phyloP scores from a whole-genome alignment of 768 basidiomycete species.

The Tulasnella sp. region DNA sequence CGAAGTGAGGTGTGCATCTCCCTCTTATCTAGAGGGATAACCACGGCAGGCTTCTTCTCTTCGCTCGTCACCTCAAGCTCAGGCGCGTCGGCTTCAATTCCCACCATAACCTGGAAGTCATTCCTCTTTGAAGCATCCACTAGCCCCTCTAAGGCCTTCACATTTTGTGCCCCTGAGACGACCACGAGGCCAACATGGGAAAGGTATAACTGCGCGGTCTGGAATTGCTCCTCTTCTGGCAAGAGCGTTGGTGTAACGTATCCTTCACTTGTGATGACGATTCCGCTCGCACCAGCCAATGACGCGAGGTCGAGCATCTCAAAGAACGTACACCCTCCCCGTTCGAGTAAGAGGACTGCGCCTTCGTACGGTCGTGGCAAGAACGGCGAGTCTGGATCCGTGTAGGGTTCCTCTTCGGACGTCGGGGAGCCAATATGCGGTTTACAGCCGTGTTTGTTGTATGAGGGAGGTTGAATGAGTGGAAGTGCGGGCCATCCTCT shows the following conservation, averaged over 20 bases:
- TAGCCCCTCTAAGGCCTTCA: conserved; percentile 41
- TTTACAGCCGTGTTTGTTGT: conserved; percentile 2
- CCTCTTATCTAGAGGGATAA: conserved; percentile 33
- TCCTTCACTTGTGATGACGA: background rate
- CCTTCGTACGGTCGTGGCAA: background rate
- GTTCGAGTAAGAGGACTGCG: background rate
- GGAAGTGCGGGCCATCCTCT: background rate
- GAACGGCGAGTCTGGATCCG: background rate
- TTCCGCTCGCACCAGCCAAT: conserved; percentile 5
- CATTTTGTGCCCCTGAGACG: conserved; percentile 31
- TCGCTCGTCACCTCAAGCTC: conserved; percentile 46
- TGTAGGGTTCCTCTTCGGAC: background rate
- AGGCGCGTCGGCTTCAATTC: conserved; percentile 39
- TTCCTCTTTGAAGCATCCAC: conserved; percentile 32
- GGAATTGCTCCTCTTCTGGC: background rate
- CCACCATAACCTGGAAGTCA: conserved; percentile 48
- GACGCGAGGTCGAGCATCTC: background rate
- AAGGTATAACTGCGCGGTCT: conserved; percentile 1
- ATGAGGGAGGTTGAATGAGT: conserved; percentile 1
- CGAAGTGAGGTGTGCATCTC: conserved; percentile 11
- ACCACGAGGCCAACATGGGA: background rate
- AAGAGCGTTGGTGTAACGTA: background rate
- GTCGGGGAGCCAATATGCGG: background rate
- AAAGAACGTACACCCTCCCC: conserved; percentile 8
- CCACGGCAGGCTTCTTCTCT: conserved; percentile 36